These are phyloP conservation scores for Fraxinus greggii DNA, from an alignment of 305 asterid genomes.

Conservation along the genomic window DNA sequence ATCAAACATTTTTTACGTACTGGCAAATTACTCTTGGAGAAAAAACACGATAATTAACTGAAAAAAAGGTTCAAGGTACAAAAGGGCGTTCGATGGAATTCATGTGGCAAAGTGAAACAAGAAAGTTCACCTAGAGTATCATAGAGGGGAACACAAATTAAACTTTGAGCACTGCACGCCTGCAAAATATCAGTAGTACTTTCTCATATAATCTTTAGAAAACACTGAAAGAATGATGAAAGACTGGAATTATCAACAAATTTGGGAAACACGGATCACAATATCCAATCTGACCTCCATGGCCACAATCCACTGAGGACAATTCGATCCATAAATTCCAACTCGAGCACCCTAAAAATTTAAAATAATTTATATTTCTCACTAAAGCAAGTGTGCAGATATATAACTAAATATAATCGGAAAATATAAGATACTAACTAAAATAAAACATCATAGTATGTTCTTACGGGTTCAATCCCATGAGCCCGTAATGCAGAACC, in stretches of 20 bases:
- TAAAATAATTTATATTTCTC: not conserved
- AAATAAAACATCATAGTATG: not conserved
- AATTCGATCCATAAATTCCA: constrained; percentile 87
- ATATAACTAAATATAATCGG: not conserved
- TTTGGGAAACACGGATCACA: not conserved
- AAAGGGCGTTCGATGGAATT: not conserved
- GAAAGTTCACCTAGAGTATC: constrained; percentile 79
- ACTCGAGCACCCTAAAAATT: constrained; percentile 64
- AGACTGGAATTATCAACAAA: not conserved
- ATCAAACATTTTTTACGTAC: not conserved
- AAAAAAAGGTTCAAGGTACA: not conserved
- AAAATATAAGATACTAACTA: not conserved
- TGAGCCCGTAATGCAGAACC: constrained; percentile 81
- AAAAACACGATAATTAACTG: not conserved
- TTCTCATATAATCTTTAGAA: not conserved
- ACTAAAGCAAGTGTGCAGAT: not conserved
- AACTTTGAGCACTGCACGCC: constrained; percentile 85
- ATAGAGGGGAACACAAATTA: constrained; percentile 88
- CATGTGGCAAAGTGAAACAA: not conserved
- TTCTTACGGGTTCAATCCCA: constrained; percentile 72
- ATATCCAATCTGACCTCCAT: constrained; percentile 69
- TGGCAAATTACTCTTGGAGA: not conserved
- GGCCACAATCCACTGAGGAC: constrained; percentile 98
- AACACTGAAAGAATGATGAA: not conserved
- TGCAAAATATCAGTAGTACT: constrained; percentile 26